Base-by-base conservation (phyloP, 2,329 filamentous ascomycete species). In the Aspergillus sp. region DNA sequence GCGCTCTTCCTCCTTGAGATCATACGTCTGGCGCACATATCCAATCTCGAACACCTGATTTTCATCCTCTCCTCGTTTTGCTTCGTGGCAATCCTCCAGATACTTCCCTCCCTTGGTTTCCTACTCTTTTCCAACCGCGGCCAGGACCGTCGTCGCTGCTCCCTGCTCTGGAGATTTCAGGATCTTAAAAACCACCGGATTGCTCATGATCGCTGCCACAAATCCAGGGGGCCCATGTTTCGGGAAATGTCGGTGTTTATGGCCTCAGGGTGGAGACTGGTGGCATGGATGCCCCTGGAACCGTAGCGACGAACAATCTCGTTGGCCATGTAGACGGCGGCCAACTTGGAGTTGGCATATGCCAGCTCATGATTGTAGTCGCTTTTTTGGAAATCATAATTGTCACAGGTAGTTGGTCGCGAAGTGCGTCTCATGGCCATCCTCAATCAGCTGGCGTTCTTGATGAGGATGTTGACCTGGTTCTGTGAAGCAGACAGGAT, bases 221-320 rank as follows among this genome's bases (percentile, higher is more conserved):
- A 18, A 16, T 18, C 63, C 62, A 18, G 0, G 54, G 20, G 54
- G 20, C 29, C 63, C 29, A 47, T 63, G 47, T 14, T 56, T 46
- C 22, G 29, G 42, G 49, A 61, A 20, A 29, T 36, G 10, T 32
- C 31, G 5, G 54, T 61, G 2, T 31, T 10, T 6, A 61, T 54
- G 2, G 42, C 45, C 7, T 84, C 82, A 0, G 83, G 84, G 56
- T 83, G 79, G 6, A 83, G 56, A 20, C 74, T 75, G 16, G 72
- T 67, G 0, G 75, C 81, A 55, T 82, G 81, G 0, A 86, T 61
- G 2, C 79, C 77, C 3, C 71, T 65, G 0, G 67, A 26, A 2
- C 78, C 80, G 62, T 82, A 85, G 0, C 75, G 75, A 1, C 82
- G 75, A 32, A 85, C 82, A 26, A 85, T 75, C 57, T 83, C 76